These are phyloP conservation scores for Russula sp. DNA, from an alignment of 768 basidiomycete species.

Conservation along the genomic window DNA sequence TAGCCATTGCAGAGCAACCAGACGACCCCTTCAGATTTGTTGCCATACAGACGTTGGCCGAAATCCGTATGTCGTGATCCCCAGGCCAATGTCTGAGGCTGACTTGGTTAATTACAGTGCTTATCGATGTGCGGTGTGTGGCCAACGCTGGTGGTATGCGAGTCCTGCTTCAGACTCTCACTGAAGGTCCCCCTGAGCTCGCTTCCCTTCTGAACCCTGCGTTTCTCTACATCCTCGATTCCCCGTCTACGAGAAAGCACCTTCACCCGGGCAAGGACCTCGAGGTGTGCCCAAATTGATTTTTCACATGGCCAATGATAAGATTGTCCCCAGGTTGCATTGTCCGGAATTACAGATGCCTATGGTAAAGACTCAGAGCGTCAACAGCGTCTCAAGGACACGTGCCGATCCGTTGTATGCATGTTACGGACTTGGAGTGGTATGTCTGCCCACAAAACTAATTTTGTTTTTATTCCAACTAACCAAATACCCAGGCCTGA, in stretches of 20 bases:
- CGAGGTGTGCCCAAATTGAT: constrained; percentile 51
- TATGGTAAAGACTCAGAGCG: constrained; percentile 80
- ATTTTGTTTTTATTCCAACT: neutral
- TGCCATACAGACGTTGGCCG: constrained; percentile 81
- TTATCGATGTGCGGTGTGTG: constrained; percentile 83
- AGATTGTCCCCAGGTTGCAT: constrained; percentile 53
- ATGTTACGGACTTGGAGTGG: constrained; percentile 94
- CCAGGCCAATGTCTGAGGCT: constrained; percentile 3
- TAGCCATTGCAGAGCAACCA: constrained; percentile 86
- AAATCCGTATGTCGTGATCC: constrained; percentile 54
- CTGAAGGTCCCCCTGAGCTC: constrained; percentile 85
- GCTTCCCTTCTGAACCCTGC: constrained; percentile 71
- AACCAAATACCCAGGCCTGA: constrained; percentile 50
- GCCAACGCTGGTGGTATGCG: constrained; percentile 78
- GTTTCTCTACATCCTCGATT: constrained; percentile 80
- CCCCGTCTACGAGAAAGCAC: constrained; percentile 73
- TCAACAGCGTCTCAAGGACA: constrained; percentile 71
- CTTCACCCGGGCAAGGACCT: constrained; percentile 79
- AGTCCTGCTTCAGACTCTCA: constrained; percentile 76
- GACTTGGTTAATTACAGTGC: constrained; percentile 42
- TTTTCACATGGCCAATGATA: neutral
- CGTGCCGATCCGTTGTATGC: constrained; percentile 68
- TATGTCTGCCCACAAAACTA: constrained; percentile 34
- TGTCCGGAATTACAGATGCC: constrained; percentile 88
- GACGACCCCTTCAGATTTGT: constrained; percentile 85